Base-by-base conservation (phyloP, 805 yeast genomes). In the Sugiyamaella valdiviana region DNA sequence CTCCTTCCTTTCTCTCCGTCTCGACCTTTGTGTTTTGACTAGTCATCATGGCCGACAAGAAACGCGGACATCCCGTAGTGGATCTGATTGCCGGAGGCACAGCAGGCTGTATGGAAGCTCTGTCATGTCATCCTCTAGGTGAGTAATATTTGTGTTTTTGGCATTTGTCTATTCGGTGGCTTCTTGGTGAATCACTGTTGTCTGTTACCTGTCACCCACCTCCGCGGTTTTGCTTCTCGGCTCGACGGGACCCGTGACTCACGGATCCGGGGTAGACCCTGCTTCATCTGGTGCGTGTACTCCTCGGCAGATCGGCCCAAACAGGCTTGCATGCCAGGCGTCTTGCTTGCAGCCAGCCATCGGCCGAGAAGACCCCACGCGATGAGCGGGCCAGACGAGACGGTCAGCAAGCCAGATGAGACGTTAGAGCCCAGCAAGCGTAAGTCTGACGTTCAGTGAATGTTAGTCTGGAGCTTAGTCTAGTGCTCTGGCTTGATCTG, bases 31-130 rank as follows among this genome's bases (percentile, higher is more conserved):
- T 15, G 5, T 16, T 38, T 21, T 5, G 3, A 19, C 16, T 17
- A 17, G 19, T 39, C 23, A 7, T 17, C 9, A 53, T 51, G 49
- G 36, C 52, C 23, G 53, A 49, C 19, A 51, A 54, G 48, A 57
- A 53, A 48, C 49, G 48, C 40, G 54, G 58, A 40, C 51, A 57
- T 46, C 54, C 58, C 37, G 63, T 58, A 42, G 58, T 66, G 26
- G 69, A 66, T 52, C 57, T 66, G 52, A 74, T 87, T 43, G 93
- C 97, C 29, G 99, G 99, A 59, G 99, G 99, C 61, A 81, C 91
- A 6, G 99, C 99, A 12, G 99, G 99, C 51, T 74, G 91, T 52
- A 87, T 90, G 64, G 99, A 91, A 74, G 99, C 98, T n/a, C 75
- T 93, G 54, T 82, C 91, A 66, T 91, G 99, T 67, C 99, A 91